Evolutionary conservation across 192 early-diverging fungal species (phyloP), one percentile per base, ranked within the genome.

Genomic region (Coemansia sp.): DNA sequence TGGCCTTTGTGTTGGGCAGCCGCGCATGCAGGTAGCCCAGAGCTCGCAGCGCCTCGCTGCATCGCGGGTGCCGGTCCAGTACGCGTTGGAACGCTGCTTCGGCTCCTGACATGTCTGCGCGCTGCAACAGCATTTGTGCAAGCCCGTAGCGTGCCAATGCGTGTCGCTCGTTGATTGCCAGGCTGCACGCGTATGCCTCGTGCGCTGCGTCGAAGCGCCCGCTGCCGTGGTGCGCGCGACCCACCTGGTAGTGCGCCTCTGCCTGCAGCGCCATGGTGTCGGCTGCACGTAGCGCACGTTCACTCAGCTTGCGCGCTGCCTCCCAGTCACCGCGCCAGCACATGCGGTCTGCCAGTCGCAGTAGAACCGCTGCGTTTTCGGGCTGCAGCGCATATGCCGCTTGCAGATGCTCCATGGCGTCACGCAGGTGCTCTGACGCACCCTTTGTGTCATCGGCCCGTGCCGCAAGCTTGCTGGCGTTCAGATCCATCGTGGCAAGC

Each of bases 401-500:
- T 20, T 68, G 64, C 33, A 85, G 67, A 35, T 68, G 72, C 22
- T 65, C 69, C 72, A 79, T 72, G 38, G 62, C 81, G 3, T 59
- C 17, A 12, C 55, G 66, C 64, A 84, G 22, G 3, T 45, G 34
- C 41, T 37, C 51, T 1, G 20, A 61, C 2, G 68, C 51, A 36
- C 33, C 20, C 20, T 43, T 28, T 22, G 45, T 5, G 15, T 34
- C 45, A 14, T 2, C 22, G 0, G 41, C 20, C 20, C 37, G 58
- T n/a, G 65, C 66, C 2, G 38, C 55, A 5, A 73, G 64, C 65
- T 92, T 91, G 65, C 85, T 83, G 56, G 80, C 84, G 73, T 98
- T 96, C 70, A 93, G 89, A 52, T 96, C 90, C 36, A 96, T 69
- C 20, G 90, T 90, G 6, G 91, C 88, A 32, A 96, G 83, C 55